A percentile compares a stretch with the other conserved stretches of the same genome.
phyloP scores from a whole-genome alignment of 495 filamentous ascomycete genomes.

The Lophiostoma macrostomum region DNA sequence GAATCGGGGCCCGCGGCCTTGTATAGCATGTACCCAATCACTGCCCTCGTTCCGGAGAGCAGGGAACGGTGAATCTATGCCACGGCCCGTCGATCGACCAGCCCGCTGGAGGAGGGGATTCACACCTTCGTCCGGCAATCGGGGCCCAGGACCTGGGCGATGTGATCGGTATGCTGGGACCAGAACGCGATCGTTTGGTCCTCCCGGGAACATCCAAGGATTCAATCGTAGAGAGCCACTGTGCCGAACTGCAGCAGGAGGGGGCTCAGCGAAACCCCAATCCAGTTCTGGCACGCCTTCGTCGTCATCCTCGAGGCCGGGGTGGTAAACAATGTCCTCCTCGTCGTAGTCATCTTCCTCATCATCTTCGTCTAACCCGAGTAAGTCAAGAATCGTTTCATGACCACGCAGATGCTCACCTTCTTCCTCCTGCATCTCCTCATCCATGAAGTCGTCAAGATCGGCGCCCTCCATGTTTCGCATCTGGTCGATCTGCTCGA shows the following conservation, averaged over 20 bases:
- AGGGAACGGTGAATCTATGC: constrained; percentile 23
- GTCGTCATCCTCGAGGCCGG: constrained; percentile 48
- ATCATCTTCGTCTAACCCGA: constrained; percentile 36
- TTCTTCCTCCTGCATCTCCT: constrained; percentile 64
- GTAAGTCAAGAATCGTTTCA: not conserved
- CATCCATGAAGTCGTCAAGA: constrained; percentile 43
- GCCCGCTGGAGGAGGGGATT: constrained; percentile 65
- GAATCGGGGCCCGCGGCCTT: constrained; percentile 34
- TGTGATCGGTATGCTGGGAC: constrained; percentile 52
- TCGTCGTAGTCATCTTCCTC: constrained; percentile 43
- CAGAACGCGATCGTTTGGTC: constrained; percentile 36
- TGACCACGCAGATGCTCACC: constrained; percentile 23
- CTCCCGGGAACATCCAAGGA: constrained; percentile 39
- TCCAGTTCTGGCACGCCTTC: constrained; percentile 42
- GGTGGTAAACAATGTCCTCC: constrained; percentile 42
- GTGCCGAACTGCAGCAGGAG: constrained; percentile 2
- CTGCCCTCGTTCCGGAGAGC: constrained; percentile 28
- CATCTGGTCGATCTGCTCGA: constrained; percentile 30
- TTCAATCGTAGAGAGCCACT: constrained; percentile 13
- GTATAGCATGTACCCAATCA: constrained; percentile 57
- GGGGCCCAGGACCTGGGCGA: constrained; percentile 48
- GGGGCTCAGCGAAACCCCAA: constrained; percentile 18
- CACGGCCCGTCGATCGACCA: constrained; percentile 14
- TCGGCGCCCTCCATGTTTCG: constrained; percentile 27
- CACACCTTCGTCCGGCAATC: constrained; percentile 67